A percentile compares a stretch with the other conserved stretches of the same genome.
phyloP scores from a whole-genome alignment of 2,329 filamentous ascomycete genomes.

The Fusarium brachygibbosum region DNA sequence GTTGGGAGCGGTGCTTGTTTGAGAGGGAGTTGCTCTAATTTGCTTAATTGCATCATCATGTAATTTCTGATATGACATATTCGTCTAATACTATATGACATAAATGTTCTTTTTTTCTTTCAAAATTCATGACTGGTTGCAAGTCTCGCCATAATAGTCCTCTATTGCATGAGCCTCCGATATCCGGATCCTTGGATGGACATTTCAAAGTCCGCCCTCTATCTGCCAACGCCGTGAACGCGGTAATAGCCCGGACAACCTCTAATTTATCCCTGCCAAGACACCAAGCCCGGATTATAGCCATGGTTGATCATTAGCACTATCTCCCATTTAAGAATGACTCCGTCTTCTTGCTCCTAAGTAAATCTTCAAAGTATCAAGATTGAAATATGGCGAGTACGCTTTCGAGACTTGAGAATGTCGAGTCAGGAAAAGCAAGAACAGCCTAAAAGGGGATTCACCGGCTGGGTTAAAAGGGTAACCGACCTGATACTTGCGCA shows the following conservation, averaged over 20 bases:
- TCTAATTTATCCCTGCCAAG: slow-evolving; percentile 16
- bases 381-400: slow-evolving; percentile 8
- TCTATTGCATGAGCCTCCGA: slow-evolving; percentile 3
- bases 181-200: slow-evolving; percentile 17
- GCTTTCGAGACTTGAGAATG: slow-evolving; percentile 26
- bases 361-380: not conserved
- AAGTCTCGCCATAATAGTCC: not conserved
- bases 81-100: slow-evolving; percentile 21
- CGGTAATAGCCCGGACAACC: slow-evolving; percentile 45
- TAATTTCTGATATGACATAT: slow-evolving; percentile 25
- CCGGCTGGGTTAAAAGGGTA: slow-evolving; percentile 38
- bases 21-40: slow-evolving; percentile 28
- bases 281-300: slow-evolving; percentile 21
- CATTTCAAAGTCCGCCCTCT: slow-evolving; percentile 37
- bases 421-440: slow-evolving; percentile 32
- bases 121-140: not conserved
- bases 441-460: slow-evolving; percentile 2
- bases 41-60: slow-evolving; percentile 35
- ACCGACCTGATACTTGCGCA: slow-evolving; percentile 64
- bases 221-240: slow-evolving; percentile 19
- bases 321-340: slow-evolving; percentile 24
- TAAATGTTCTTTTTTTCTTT: not conserved
- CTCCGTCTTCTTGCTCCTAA: slow-evolving; percentile 5
- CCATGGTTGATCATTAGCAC: not conserved
- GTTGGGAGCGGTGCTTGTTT: slow-evolving; percentile 19